These are phyloP conservation scores for Solanum piurae DNA, from an alignment of 257 asterid genomes.

Conservation along the genomic window DNA sequence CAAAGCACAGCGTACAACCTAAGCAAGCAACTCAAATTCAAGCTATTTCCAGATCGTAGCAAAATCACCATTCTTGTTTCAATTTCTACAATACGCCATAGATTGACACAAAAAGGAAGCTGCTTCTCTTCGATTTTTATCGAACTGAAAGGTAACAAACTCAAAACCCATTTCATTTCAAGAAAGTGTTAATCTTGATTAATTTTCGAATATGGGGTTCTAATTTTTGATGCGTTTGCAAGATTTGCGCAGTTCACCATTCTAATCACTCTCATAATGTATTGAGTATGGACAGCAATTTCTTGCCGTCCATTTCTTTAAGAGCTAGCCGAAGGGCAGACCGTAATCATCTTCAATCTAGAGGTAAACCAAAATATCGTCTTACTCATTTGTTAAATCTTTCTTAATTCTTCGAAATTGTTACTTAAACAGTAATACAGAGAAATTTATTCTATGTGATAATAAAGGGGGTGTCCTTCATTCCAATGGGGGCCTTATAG, in stretches of 20 bases:
- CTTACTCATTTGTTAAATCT: background rate
- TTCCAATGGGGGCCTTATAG: background rate
- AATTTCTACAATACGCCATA: background rate
- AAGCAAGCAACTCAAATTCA: background rate
- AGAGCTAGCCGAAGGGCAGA: slow-evolving; percentile 27
- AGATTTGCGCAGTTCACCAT: background rate
- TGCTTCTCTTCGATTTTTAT: background rate
- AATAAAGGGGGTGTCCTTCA: background rate
- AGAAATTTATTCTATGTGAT: background rate
- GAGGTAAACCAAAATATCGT: slow-evolving; percentile 11
- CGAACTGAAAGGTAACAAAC: background rate
- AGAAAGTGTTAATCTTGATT: background rate
- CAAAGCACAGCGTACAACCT: background rate
- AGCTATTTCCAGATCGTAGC: background rate
- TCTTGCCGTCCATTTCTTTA: slow-evolving; percentile 13
- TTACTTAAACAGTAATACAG: background rate
- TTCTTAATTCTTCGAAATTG: background rate
- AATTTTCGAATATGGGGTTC: background rate
- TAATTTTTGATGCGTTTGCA: background rate
- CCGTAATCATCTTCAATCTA: slow-evolving; percentile 7
- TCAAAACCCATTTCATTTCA: background rate
- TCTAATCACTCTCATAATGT: background rate
- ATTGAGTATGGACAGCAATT: slow-evolving; percentile 21
- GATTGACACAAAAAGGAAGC: background rate
- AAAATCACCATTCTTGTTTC: background rate